Base-by-base conservation (phyloP, 225 moss, liverwort and hornwort species). In the Polytrichum formosum region DNA sequence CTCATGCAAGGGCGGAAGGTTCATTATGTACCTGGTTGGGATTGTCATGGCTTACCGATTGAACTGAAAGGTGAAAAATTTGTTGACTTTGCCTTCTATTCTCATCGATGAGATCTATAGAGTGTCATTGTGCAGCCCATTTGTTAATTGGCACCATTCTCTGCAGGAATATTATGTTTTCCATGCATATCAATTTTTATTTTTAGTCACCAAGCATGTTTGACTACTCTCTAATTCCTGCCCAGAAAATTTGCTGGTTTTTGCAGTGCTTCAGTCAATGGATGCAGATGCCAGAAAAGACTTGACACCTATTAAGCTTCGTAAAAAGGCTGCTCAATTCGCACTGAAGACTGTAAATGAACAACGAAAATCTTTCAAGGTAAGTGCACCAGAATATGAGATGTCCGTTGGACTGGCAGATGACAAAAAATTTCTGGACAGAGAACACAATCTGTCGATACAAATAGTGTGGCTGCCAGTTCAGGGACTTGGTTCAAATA, bases 11-110 rank as follows among this genome's bases (percentile, higher is more conserved):
- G 97, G 56, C 85, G 84, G 61, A 97, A 97, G 78, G 97, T 92
- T 28, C 82, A 91, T 53, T 97, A 72, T 70, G 92, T 97, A 23
- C 97, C 97, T 70, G 97, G 97, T 66, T 97, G 97, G 97, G 97
- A 97, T 85, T 97, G 97, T 74, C 97, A 97, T 71, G 97, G 97
- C 64, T 79, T 97, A 56, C 97, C 97, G 25, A 97, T 97, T 73
- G 97, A 97, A 79, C 73, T 97, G 56, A 97, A 97, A 76, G 95
- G 95, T 95, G 79, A 69, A 54, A 26, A 33, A 6, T 58, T 23
- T 13, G 46, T 46, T 46, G 16, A 46, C 46, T 13, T 13, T 46
- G 16, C 46, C 46, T 46, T 46, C 13, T 4, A 16, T 46, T 46
- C 16, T 46, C 46, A 16, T 46, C 10, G 0, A 16, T 46, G 46